Evolutionary conservation across 2,329 filamentous ascomycete genomes (phyloP), one percentile per base, ranked within the genome.

Genomic region (Saccharata proteae): DNA sequence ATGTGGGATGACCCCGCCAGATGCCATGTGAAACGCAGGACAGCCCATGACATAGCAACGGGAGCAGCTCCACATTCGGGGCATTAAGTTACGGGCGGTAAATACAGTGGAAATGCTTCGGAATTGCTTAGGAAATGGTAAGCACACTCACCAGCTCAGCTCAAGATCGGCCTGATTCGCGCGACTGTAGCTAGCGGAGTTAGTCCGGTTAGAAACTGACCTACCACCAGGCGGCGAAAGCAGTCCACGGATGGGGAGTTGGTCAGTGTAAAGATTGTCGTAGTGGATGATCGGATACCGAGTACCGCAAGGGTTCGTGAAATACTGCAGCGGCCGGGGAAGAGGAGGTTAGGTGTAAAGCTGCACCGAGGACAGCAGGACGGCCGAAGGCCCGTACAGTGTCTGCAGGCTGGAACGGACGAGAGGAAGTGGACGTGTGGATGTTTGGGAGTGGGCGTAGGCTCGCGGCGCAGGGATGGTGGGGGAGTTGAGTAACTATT

Each of bases 11-110:
- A 34, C 32, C 32, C 32, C 32, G 32, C 32, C 15, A 23, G 26
- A 17, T 12, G 15, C 43, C 51, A 55, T 54, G 52, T 54, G 51
- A 51, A 53, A 44, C 43, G 38, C 35, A 38, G 39, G 40, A 42
- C 39, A 41, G 39, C 38, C 38, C 20, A n/a, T n/a, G 8, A 14
- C 26, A 16, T 17, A n/a, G 15, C 15, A 17, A 20, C 16, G 26
- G 17, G n/a, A 17, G 26, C 26, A 16, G 16, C 26, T 29, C 9
- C 15, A 29, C 17, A 12, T 29, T n/a, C n/a, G n/a, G n/a, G n/a
- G n/a, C n/a, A n/a, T n/a, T n/a, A n/a, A n/a, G n/a, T n/a, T n/a
- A n/a, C n/a, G n/a, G n/a, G n/a, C n/a, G n/a, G n/a, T n/a, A n/a
- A n/a, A n/a, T n/a, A n/a, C n/a, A n/a, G n/a, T n/a, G n/a, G n/a